These are phyloP conservation scores for Syzygium grande DNA, from an alignment of 345 rosid genomes.

Conservation along the genomic window DNA sequence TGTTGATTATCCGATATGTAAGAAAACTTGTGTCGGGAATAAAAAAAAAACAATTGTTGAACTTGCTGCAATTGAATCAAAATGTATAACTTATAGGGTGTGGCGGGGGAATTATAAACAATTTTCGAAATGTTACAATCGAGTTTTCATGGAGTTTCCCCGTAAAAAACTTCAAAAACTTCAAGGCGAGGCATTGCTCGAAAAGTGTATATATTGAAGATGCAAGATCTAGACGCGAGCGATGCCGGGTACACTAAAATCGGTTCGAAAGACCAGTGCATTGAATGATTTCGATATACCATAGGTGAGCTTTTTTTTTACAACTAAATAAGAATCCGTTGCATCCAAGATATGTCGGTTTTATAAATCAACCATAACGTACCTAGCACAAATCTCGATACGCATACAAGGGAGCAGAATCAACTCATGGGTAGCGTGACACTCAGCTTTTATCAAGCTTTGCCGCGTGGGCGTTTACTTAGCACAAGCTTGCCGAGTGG, in stretches of 20 bases:
- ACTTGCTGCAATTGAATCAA: too few species aligned
- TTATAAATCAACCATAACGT: neutral
- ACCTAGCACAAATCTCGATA: neutral
- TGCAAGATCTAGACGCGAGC: neutral
- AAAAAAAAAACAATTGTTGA: neutral
- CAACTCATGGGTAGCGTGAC: neutral
- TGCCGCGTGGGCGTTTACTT: neutral
- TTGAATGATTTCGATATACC: neutral
- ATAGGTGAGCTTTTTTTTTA: neutral
- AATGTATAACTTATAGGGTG: neutral
- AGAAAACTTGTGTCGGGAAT: neutral
- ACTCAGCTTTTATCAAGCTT: neutral
- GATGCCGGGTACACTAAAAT: neutral
- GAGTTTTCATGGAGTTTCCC: neutral
- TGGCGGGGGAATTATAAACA: neutral
- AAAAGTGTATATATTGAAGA: neutral
- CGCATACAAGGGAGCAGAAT: neutral
- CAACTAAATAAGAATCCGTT: neutral
- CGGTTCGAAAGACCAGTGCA: neutral
- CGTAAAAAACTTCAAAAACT: neutral
- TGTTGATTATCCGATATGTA: neutral
- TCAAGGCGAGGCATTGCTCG: neutral
- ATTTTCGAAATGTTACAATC: neutral
- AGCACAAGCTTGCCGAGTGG: neutral
- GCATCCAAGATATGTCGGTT: neutral